Evolutionary conservation across 2,329 filamentous ascomycete genomes (phyloP).

Genomic region (Trichoderma afroharzianum): DNA sequence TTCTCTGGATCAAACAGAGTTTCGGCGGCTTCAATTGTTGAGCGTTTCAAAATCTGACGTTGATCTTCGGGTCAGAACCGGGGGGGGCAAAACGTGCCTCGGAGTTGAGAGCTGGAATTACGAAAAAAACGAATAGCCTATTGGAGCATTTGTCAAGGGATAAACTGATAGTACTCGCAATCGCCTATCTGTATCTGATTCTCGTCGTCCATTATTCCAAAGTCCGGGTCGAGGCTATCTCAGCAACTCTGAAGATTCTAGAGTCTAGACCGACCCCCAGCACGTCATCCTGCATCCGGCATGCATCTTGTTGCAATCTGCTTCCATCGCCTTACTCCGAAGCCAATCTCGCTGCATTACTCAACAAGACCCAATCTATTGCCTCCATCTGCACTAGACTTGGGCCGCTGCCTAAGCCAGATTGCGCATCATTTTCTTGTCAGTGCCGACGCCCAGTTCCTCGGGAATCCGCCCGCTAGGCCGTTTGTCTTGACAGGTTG

Average conservation of each 20-base stretch:
- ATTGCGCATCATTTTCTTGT: not conserved
- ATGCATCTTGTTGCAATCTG: not conserved
- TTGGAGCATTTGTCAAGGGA: not conserved
- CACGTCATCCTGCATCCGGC: conserved; percentile 5
- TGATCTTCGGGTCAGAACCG: not conserved
- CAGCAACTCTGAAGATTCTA: not conserved
- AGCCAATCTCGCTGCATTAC: not conserved
- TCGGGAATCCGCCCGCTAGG: not conserved
- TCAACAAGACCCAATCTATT: not conserved
- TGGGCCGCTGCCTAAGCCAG: not conserved
- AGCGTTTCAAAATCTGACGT: not conserved
- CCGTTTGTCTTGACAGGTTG: not conserved
- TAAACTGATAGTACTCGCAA: not conserved
- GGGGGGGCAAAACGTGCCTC: not conserved
- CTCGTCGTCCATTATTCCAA: not conserved
- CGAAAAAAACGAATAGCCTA: not conserved
- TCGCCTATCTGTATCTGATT: not conserved
- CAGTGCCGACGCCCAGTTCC: not conserved
- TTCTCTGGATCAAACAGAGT: not conserved
- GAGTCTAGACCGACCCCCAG: not conserved
- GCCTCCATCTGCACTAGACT: not conserved
- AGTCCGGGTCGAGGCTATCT: not conserved
- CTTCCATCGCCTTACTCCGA: not conserved
- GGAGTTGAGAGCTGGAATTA: not conserved
- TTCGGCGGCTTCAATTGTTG: not conserved